These are phyloP conservation scores for Sugiyamaella marilandica DNA, from an alignment of 805 yeast genomes.

Conservation along the genomic window DNA sequence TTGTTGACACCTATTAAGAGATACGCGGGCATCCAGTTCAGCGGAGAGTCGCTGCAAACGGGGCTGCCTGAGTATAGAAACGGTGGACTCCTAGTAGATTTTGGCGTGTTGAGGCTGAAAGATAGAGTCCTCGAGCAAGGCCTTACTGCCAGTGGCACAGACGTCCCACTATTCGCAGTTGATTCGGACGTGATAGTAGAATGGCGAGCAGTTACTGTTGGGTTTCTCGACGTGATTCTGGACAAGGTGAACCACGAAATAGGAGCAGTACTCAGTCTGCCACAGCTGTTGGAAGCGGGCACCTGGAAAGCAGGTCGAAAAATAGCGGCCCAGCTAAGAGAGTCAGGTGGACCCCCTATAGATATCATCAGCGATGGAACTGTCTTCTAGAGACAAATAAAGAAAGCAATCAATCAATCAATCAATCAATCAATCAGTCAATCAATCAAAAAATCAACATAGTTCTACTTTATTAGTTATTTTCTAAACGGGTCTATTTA, in stretches of 20 bases:
- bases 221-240: conserved; percentile 49
- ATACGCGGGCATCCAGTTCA: conserved; percentile 39
- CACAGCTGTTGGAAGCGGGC: conserved; percentile 65
- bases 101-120: conserved; percentile 47
- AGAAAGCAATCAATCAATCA: neutral
- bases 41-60: conserved; percentile 42
- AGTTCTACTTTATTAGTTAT: neutral
- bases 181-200: conserved; percentile 59
- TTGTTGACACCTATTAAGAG: conserved; percentile 47
- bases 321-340: conserved; percentile 49
- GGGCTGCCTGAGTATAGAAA: conserved; percentile 61
- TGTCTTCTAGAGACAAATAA: conserved; percentile 40
- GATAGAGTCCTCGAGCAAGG: conserved; percentile 31
- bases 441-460: too few species aligned
- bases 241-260: conserved; percentile 48
- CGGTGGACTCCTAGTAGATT: conserved; percentile 59
- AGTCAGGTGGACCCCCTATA: conserved; percentile 57
- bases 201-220: conserved; percentile 61
- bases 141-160: conserved; percentile 18
- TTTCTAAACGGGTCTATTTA: neutral
- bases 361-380: conserved; percentile 61
- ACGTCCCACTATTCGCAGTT: conserved; percentile 49
- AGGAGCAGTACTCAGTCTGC: conserved; percentile 36
- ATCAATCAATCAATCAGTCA: too few species aligned
- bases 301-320: conserved; percentile 64